Evolutionary conservation across 164 flowering plant genomes (phyloP), one percentile per base, ranked within the genome.

Genomic region (Tetrastigma voinierianum): DNA sequence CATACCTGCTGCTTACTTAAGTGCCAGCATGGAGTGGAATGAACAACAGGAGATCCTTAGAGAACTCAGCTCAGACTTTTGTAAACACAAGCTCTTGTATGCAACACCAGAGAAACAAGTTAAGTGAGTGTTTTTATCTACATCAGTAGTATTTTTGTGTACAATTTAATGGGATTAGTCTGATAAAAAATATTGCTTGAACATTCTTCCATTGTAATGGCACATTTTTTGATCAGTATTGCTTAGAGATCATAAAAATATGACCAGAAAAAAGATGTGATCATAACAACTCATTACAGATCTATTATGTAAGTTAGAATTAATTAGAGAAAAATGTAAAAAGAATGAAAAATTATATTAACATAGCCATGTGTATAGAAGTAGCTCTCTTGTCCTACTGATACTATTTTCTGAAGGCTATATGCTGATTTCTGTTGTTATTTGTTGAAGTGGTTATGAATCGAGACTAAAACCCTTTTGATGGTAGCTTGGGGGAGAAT

Each of bases 91-190:
- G 87, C 71, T 89, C 46, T 69, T 95, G 67, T 95, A 95, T 81
- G 98, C 93, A 71, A 92, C 98, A 17, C 99, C 99, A 49, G 99
- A 95, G 77, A 95, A 93, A 83, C 85, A 92, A 80, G 99, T 98
- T 1, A 87, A 77, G 98, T 93, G 67, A 81, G 90, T 84, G 19
- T 9, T 23, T 17, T 57, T 23, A 23, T 13, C 51, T 46, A 32
- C 43, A 12, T 12, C 12, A n/a, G 53, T 57, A 46, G 40, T 2
- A 14, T 25, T 19, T 68, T 46, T 45, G 40, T 32, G 40, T 7
- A 3, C 40, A 32, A 32, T 32, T 32, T 32, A 32, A 32, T 32
- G n/a, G n/a, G n/a, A n/a, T n/a, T n/a, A n/a, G 40, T 32, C 40
- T 32, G 40, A 32, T 32, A 32, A 32, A 32, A 32, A 32, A 32